Conservation (phyloP, 2,329 filamentous ascomycete genomes). For the Trichoderma sp. region DNA sequence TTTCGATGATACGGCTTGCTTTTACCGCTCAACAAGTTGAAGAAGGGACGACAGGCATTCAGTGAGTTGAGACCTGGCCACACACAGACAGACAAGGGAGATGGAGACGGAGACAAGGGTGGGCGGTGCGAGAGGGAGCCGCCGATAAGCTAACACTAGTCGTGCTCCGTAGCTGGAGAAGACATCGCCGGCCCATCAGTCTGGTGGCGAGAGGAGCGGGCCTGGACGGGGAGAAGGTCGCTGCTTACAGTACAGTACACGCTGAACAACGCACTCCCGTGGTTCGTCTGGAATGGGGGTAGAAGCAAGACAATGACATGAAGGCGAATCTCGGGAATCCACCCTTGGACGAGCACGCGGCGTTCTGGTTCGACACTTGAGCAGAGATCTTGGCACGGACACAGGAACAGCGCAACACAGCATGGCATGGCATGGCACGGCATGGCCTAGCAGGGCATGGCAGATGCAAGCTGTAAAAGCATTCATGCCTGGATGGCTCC, state of each 20-base stretch:
- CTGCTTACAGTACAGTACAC: conserved; percentile 7
- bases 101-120: conserved; percentile 3
- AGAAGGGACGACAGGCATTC: background rate
- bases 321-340: conserved; percentile 10
- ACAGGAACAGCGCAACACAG: conserved; percentile 22
- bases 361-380: conserved; percentile 15
- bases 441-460: conserved; percentile 7
- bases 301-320: conserved; percentile 15
- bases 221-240: conserved; percentile 16
- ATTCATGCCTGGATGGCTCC: conserved; percentile 17
- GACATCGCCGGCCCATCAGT: conserved; percentile 14
- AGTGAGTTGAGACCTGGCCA: conserved; percentile 15
- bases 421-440: conserved; percentile 3
- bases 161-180: conserved; percentile 25
- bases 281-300: conserved; percentile 25
- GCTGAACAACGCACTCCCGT: conserved; percentile 22
- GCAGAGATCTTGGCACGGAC: conserved; percentile 15
- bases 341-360: background rate
- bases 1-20: background rate
- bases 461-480: conserved; percentile 25
- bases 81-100: conserved; percentile 1
- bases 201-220: conserved; percentile 25
- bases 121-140: conserved; percentile 10
- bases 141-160: conserved; percentile 27
- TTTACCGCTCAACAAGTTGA: background rate